These are phyloP conservation scores for Fraxinus albicans DNA, from an alignment of 305 asterid genomes.

Conservation along the genomic window DNA sequence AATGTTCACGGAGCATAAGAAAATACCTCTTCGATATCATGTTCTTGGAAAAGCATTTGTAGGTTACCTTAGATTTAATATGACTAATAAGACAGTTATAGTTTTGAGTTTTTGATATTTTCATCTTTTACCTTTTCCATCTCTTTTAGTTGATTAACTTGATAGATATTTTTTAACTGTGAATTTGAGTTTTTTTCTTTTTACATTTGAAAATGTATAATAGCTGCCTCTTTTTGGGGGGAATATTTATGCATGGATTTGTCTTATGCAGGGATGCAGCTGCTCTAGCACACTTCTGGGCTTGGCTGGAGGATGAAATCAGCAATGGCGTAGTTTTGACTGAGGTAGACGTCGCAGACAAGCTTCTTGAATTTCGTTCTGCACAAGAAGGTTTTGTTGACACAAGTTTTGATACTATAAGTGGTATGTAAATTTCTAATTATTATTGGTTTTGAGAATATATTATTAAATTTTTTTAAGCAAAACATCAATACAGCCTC, in stretches of 20 bases:
- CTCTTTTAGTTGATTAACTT: neutral
- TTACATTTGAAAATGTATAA: neutral
- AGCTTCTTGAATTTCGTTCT: conserved; percentile 90
- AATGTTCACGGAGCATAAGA: neutral
- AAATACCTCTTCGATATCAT: neutral
- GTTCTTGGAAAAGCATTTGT: neutral
- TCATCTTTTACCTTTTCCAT: neutral
- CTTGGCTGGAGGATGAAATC: conserved; percentile 92
- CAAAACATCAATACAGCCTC: neutral
- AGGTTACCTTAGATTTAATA: neutral
- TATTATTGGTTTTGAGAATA: conserved; percentile 15
- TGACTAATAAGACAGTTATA: neutral
- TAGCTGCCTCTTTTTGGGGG: neutral
- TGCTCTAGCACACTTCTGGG: conserved; percentile 93
- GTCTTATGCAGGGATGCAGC: conserved; percentile 80
- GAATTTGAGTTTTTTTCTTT: neutral
- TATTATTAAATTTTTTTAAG: neutral
- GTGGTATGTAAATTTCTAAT: conserved; percentile 54
- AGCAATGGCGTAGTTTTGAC: conserved; percentile 51
- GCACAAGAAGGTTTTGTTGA: conserved; percentile 82
- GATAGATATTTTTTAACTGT: neutral
- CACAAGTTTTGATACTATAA: conserved; percentile 95
- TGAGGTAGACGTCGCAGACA: conserved; percentile 80
- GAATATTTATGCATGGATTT: conserved; percentile 19
- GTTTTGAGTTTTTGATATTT: neutral